Percentiles rank a stretch among this genome's conserved stretches.
Evolutionary conservation across 805 yeast species (phyloP).

Genomic region (Lipomyces lipofer): DNA sequence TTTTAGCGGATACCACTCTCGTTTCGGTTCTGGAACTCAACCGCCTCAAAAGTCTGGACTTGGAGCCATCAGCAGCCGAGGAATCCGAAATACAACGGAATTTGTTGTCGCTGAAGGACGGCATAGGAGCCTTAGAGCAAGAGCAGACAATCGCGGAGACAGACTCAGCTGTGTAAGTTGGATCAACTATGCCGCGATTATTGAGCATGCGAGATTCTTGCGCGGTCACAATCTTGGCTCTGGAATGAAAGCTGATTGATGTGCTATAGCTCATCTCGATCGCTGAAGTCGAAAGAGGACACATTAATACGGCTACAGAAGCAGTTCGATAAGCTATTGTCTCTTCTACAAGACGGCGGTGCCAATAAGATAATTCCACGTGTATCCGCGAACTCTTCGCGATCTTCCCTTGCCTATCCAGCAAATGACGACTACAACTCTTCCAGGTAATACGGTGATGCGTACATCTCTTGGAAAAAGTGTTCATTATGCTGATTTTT

Average conservation of each 20-base stretch:
- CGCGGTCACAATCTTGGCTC: neutral
- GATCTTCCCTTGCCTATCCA: constrained; percentile 16
- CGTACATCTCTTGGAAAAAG: neutral
- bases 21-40: constrained; percentile 39
- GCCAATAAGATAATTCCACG: constrained; percentile 15
- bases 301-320: constrained; percentile 26
- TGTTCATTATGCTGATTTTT: neutral
- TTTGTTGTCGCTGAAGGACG: constrained; percentile 33
- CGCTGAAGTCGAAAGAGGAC: constrained; percentile 20
- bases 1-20: constrained; percentile 38
- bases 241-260: neutral
- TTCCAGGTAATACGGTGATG: constrained; percentile 3
- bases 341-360: constrained; percentile 28
- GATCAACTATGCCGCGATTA: too few species aligned
- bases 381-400: constrained; percentile 10
- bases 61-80: constrained; percentile 36
- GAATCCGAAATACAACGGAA: constrained; percentile 35
- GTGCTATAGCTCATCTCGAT: constrained; percentile 14
- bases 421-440: constrained; percentile 1
- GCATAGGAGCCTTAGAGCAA: constrained; percentile 33
- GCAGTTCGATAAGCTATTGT: constrained; percentile 28
- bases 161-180: constrained; percentile 18
- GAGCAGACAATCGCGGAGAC: constrained; percentile 28
- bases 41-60: constrained; percentile 35
- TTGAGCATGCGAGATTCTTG: too few species aligned